These are phyloP conservation scores for Ustilago shanxiensis DNA, from an alignment of 1,284 basidiomycete genomes.

Conservation along the genomic window DNA sequence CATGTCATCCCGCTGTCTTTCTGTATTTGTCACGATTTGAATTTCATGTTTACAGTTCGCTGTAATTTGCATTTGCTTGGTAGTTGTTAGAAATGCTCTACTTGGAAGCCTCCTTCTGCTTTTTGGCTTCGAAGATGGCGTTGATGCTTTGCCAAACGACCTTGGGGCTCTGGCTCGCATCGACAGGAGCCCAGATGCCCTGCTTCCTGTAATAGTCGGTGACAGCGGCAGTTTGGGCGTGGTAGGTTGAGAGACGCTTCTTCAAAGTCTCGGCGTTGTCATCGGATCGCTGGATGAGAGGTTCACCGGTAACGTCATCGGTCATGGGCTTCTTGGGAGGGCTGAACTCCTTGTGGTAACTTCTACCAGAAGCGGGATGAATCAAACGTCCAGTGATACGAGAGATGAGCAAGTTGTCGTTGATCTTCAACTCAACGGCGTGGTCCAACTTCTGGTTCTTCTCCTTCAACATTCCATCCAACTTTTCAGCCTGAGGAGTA, in stretches of 20 bases:
- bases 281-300: conserved; percentile 76
- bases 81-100: not conserved
- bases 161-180: conserved; percentile 90
- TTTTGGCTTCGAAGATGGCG: conserved; percentile 68
- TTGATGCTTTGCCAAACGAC: conserved; percentile 89
- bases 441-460: conserved; percentile 87
- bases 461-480: conserved; percentile 86
- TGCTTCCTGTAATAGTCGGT: conserved; percentile 96
- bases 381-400: conserved; percentile 96
- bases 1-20: too few species aligned
- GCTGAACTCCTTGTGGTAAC: conserved; percentile 94
- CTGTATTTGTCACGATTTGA: not conserved
- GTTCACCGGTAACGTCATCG: conserved; percentile 95
- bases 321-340: conserved; percentile 94
- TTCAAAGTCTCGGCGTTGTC: conserved; percentile 82
- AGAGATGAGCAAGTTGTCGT: conserved; percentile 93
- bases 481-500: conserved; percentile 95
- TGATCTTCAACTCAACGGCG: conserved; percentile 91
- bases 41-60: too few species aligned
- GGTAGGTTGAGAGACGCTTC: conserved; percentile 88
- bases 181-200: conserved; percentile 78
- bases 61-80: not conserved
- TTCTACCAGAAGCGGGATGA: conserved; percentile 87
- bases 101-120: conserved; percentile 20
- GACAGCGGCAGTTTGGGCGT: conserved; percentile 92